A percentile compares a stretch with the other conserved stretches of the same genome.
Conservation (phyloP, 1,139 yeast species). For the Protomyces pachydermus region DNA sequence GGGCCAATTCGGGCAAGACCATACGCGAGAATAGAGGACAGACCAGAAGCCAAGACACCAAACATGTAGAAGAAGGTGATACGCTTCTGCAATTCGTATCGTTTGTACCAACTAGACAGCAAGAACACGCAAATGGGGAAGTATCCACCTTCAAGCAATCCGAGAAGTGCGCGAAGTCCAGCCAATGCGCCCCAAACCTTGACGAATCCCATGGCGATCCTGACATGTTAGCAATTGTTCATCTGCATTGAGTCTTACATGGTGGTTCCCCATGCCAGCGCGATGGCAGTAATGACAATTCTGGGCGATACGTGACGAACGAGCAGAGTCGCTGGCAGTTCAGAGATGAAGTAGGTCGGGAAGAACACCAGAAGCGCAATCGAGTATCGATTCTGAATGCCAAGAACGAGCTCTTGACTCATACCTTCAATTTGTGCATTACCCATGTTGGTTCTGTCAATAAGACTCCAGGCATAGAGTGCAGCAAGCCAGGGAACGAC, state of each 20-base stretch:
- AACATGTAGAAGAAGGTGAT: conserved; percentile 33
- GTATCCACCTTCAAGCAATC: conserved; percentile 34
- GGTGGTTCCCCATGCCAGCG: conserved; percentile 29
- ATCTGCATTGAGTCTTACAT: neutral
- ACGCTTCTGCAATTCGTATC: conserved; percentile 27
- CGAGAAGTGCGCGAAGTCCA: conserved; percentile 41
- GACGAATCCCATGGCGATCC: conserved; percentile 51
- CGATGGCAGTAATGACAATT: conserved; percentile 35
- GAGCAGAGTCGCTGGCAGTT: conserved; percentile 58
- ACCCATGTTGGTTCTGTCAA: conserved; percentile 59
- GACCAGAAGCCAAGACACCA: conserved; percentile 25
- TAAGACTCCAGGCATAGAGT: conserved; percentile 55
- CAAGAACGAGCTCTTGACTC: conserved; percentile 45
- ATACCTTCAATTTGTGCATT: conserved; percentile 58
- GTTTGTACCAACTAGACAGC: conserved; percentile 28
- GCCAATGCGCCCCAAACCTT: conserved; percentile 53
- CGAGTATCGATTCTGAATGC: conserved; percentile 47
- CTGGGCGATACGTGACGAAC: conserved; percentile 59
- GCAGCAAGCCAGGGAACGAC: conserved; percentile 53
- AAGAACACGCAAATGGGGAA: conserved; percentile 31
- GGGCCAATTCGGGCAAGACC: conserved; percentile 40
- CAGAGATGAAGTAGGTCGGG: conserved; percentile 58
- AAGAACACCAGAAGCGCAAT: conserved; percentile 59
- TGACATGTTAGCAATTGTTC: too few relatives aligned
- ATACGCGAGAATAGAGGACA: conserved; percentile 3